Percentiles rank a stretch among this genome's conserved stretches.
phyloP scores from a whole-genome alignment of 1,284 basidiomycete species.

The Ustilago tritici region DNA sequence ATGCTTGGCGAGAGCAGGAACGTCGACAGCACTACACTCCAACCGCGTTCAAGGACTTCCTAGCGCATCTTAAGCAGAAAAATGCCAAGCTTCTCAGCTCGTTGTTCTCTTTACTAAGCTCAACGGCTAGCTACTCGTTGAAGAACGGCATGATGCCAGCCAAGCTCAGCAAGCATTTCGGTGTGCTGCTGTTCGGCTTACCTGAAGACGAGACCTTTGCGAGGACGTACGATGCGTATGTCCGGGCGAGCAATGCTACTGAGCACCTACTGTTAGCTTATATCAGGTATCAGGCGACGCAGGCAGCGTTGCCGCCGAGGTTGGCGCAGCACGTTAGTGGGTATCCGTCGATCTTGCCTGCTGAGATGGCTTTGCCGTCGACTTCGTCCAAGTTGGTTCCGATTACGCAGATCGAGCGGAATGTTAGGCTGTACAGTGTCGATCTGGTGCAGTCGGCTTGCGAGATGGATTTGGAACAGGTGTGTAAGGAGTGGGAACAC shows the following conservation, averaged over 20 bases:
- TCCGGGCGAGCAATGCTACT: slow-evolving; percentile 64
- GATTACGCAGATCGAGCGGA: slow-evolving; percentile 63
- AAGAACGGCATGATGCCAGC: slow-evolving; percentile 69
- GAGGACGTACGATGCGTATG: slow-evolving; percentile 64
- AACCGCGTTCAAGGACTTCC: slow-evolving; percentile 49
- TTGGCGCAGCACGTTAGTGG: slow-evolving; percentile 59
- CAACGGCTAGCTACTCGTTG: slow-evolving; percentile 62
- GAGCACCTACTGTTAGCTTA: slow-evolving; percentile 67
- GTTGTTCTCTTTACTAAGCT: slow-evolving; percentile 66
- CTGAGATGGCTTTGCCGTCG: slow-evolving; percentile 46
- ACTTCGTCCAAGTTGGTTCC: slow-evolving; percentile 55
- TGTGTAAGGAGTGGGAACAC: slow-evolving; percentile 57
- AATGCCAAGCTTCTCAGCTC: slow-evolving; percentile 54
- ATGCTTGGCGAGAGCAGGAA: slow-evolving; percentile 63
- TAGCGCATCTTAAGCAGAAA: slow-evolving; percentile 38
- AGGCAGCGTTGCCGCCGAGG: slow-evolving; percentile 50
- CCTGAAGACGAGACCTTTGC: slow-evolving; percentile 68
- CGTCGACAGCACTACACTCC: slow-evolving; percentile 42
- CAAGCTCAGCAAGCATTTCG: slow-evolving; percentile 61
- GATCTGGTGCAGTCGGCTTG: slow-evolving; percentile 64
- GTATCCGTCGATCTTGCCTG: slow-evolving; percentile 61
- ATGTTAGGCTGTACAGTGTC: slow-evolving; percentile 60
- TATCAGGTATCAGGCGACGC: slow-evolving; percentile 59
- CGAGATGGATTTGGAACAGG: slow-evolving; percentile 48
- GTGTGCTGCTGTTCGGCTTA: slow-evolving; percentile 64